These are phyloP conservation scores for Calocybe cyanea DNA, from an alignment of 768 basidiomycete species.

Conservation along the genomic window DNA sequence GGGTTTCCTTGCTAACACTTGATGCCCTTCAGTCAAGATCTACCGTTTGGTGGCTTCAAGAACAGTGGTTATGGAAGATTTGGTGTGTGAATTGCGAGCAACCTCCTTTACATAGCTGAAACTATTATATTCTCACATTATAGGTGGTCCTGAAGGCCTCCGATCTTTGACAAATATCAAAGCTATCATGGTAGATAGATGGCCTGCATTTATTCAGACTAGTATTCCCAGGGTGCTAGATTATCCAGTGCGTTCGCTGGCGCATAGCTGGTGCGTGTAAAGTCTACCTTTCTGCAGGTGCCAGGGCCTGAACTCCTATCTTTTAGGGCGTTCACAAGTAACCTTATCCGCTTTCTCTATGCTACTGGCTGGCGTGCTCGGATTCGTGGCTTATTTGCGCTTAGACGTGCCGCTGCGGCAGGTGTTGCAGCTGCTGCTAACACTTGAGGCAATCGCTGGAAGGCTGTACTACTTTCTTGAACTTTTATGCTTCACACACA, in stretches of 20 bases:
- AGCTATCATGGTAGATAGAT: slow-evolving; percentile 81
- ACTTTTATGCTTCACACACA: too few species aligned
- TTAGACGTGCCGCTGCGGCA: slow-evolving; percentile 30
- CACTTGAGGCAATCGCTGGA: too few species aligned
- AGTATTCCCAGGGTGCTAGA: slow-evolving; percentile 81
- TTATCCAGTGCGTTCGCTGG: slow-evolving; percentile 76
- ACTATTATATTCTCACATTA: slow-evolving; percentile 7
- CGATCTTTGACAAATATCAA: slow-evolving; percentile 86
- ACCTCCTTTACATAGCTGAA: slow-evolving; percentile 5
- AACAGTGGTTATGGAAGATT: slow-evolving; percentile 92
- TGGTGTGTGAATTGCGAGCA: slow-evolving; percentile 40
- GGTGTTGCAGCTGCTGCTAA: too few species aligned
- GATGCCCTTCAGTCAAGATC: slow-evolving; percentile 59
- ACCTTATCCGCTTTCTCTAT: slow-evolving; percentile 49
- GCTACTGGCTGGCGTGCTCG: slow-evolving; percentile 48
- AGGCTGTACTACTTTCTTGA: too few species aligned
- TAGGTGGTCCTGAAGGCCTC: slow-evolving; percentile 92
- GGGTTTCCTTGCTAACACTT: slow-evolving; percentile 10
- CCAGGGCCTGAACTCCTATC: not conserved
- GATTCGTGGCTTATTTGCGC: slow-evolving; percentile 37
- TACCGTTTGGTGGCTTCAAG: slow-evolving; percentile 95
- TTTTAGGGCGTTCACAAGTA: slow-evolving; percentile 47
- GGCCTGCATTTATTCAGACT: slow-evolving; percentile 81
- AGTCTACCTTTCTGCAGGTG: not conserved
- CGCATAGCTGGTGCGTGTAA: slow-evolving; percentile 70